phyloP scores from a whole-genome alignment of 305 asterid species.

The Coffea humblotiana region DNA sequence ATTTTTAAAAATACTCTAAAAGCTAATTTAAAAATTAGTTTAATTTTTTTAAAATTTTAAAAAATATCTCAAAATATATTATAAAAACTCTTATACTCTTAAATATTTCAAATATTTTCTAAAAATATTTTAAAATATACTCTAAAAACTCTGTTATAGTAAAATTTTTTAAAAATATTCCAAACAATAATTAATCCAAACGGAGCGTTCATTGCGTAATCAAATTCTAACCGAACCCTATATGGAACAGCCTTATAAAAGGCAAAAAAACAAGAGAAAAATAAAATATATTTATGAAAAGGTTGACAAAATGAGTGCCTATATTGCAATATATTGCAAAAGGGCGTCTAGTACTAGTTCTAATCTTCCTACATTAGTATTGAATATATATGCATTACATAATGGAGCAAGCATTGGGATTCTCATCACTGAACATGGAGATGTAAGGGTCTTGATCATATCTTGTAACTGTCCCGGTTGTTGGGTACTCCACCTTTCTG shows the following conservation, averaged over 20 bases:
- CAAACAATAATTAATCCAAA: too few relatives aligned
- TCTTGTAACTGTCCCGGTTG: constrained; percentile 25
- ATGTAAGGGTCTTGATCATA: constrained; percentile 59
- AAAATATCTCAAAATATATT: too few relatives aligned
- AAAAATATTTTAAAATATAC: too few relatives aligned
- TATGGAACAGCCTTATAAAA: neutral
- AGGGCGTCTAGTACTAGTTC: neutral
- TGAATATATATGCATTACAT: constrained; percentile 35
- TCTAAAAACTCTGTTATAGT: too few relatives aligned
- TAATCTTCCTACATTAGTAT: too few relatives aligned
- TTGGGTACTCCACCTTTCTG: constrained; percentile 48
- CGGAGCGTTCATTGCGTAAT: neutral
- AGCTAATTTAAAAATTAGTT: too few relatives aligned
- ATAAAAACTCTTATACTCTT: too few relatives aligned
- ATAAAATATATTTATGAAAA: neutral
- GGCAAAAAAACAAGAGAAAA: neutral
- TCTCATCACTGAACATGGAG: constrained; percentile 78
- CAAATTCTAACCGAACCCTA: neutral
- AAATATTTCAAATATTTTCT: too few relatives aligned
- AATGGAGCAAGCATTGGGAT: constrained; percentile 74
- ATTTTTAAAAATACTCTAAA: too few relatives aligned
- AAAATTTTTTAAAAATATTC: too few relatives aligned
- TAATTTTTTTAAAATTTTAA: too few relatives aligned
- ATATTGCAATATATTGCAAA: neutral
- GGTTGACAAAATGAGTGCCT: neutral